A percentile compares a stretch with the other conserved stretches of the same genome.
phyloP scores from a whole-genome alignment of 305 asterid species.

The Lippia alba region DNA sequence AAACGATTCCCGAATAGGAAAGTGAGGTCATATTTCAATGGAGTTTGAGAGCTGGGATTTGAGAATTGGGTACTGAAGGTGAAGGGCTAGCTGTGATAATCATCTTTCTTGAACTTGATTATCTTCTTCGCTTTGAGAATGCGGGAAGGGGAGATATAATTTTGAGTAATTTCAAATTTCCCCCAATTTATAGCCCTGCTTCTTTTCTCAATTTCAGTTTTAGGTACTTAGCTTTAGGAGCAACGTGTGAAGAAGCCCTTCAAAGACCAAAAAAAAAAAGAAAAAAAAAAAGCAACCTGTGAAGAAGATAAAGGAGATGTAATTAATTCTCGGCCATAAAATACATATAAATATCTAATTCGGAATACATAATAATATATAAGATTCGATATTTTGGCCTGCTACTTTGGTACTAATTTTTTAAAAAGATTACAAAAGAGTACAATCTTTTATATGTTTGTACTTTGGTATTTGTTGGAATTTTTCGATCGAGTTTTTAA shows the following conservation, averaged over 20 bases:
- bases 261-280: too few relatives aligned
- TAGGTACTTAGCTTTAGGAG: neutral
- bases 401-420: too few relatives aligned
- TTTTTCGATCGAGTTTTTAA: too few relatives aligned
- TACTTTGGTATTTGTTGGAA: too few relatives aligned
- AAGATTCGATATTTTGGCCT: too few relatives aligned
- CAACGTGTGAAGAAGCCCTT: too few relatives aligned
- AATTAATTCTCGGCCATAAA: neutral
- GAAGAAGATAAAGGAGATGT: neutral
- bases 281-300: too few relatives aligned
- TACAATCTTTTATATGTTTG: too few relatives aligned
- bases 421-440: too few relatives aligned
- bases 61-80: slow-evolving; percentile 24
- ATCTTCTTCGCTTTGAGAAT: neutral
- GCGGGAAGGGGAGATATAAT: slow-evolving; percentile 8
- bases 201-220: neutral
- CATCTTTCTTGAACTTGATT: slow-evolving; percentile 32
- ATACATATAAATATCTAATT: neutral
- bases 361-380: too few relatives aligned
- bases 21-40: slow-evolving; percentile 2
- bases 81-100: slow-evolving; percentile 7
- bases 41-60: slow-evolving; percentile 22
- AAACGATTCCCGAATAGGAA: slow-evolving; percentile 17
- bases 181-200: neutral
- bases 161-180: neutral